phyloP scores from a whole-genome alignment of 441 rosid species.

The Gossypium schwendimanii region DNA sequence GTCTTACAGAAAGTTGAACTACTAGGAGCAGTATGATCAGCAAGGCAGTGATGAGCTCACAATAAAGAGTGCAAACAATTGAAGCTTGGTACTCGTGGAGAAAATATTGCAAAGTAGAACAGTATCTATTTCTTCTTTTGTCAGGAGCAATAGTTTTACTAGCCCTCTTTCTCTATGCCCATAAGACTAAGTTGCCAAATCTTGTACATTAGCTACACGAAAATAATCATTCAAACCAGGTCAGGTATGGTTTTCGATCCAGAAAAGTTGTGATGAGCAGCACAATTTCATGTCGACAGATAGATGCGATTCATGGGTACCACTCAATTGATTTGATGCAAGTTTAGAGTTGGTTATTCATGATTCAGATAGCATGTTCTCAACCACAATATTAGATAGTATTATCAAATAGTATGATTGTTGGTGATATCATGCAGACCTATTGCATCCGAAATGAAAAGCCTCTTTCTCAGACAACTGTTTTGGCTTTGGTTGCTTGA shows the following conservation, averaged over 20 bases:
- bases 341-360: not conserved
- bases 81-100: not conserved
- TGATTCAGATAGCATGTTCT: constrained; percentile 8
- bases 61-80: not conserved
- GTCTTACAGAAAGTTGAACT: not conserved
- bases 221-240: not conserved
- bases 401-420: not conserved
- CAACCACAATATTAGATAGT: not conserved
- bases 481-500: constrained; percentile 55
- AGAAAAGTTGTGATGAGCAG: not conserved
- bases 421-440: constrained; percentile 17
- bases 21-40: not conserved
- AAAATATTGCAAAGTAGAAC: not conserved
- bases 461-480: constrained; percentile 57
- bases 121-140: not conserved
- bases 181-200: not conserved
- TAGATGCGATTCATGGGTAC: not conserved
- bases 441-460: constrained; percentile 59
- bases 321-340: not conserved
- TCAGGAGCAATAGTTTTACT: not conserved
- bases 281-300: not conserved
- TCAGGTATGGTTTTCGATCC: not conserved
- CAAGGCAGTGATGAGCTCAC: not conserved
- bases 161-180: not conserved
- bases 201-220: not conserved